Percentiles rank a stretch among this genome's conserved stretches.
Evolutionary conservation across 2,329 filamentous ascomycete genomes (phyloP).

Genomic region (Didymella glomerata): DNA sequence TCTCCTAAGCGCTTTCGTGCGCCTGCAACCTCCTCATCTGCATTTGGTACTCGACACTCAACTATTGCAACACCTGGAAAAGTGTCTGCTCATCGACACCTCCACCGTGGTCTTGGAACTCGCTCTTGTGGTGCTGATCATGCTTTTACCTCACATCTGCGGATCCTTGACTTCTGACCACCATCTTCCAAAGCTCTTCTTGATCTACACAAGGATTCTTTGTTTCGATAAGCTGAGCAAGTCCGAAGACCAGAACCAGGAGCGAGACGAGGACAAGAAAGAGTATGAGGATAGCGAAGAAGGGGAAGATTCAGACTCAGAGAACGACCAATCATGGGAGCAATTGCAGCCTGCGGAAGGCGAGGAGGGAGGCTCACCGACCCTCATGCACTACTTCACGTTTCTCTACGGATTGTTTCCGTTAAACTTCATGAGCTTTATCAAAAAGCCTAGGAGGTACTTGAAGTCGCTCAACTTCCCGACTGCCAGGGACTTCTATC

Average conservation of each 20-base stretch:
- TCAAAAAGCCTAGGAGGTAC: constrained; percentile 81
- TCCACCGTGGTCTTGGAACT: constrained; percentile 80
- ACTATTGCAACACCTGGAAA: constrained; percentile 74
- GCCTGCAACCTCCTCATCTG: constrained; percentile 79
- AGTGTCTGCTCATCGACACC: constrained; percentile 78
- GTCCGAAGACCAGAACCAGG: constrained; percentile 20
- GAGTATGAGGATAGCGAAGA: constrained; percentile 42
- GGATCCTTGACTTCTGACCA: constrained; percentile 68
- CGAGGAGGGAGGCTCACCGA: constrained; percentile 62
- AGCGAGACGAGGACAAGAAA: constrained; percentile 24
- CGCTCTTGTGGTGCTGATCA: constrained; percentile 76
- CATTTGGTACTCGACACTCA: constrained; percentile 76
- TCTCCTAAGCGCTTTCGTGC: constrained; percentile 76
- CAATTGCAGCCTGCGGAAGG: constrained; percentile 69
- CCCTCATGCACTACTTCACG: constrained; percentile 79
- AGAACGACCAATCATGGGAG: constrained; percentile 65
- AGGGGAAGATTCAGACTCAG: constrained; percentile 45
- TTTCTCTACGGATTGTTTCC: constrained; percentile 85
- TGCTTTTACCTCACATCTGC: constrained; percentile 84
- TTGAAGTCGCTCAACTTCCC: constrained; percentile 75
- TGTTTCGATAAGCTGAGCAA: constrained; percentile 74
- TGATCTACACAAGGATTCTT: constrained; percentile 79
- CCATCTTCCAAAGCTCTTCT: constrained; percentile 77
- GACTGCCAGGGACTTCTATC: constrained; percentile 76
- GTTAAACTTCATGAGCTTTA: constrained; percentile 86